A percentile compares a stretch with the other conserved stretches of the same genome.
phyloP scores from a whole-genome alignment of 371 early-diverging fungal genomes.

The Mortierella sp. region DNA sequence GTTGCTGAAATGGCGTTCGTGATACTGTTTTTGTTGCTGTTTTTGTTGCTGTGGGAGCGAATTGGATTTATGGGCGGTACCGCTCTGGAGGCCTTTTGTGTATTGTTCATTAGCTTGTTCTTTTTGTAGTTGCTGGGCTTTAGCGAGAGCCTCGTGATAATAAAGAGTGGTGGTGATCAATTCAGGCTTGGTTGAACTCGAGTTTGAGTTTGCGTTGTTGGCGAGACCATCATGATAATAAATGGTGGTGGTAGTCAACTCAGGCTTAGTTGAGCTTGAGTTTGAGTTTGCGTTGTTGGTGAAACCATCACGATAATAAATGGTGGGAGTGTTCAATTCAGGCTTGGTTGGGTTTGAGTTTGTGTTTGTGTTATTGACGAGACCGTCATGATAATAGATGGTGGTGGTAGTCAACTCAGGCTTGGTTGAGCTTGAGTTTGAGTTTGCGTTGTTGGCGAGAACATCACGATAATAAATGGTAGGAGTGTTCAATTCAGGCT shows the following conservation, averaged over 20 bases:
- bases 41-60: neutral
- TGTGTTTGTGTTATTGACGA: neutral
- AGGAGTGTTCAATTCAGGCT: slow-evolving; percentile 3
- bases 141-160: slow-evolving; percentile 32
- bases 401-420: slow-evolving; percentile 12
- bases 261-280: no score
- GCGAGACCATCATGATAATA: no score
- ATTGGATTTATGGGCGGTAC: neutral
- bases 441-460: neutral
- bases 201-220: no score
- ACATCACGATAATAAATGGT: slow-evolving; percentile 38
- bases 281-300: no score
- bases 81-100: neutral
- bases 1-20: slow-evolving; percentile 10
- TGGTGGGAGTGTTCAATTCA: no score
- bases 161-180: slow-evolving; percentile 23
- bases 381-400: slow-evolving; percentile 34
- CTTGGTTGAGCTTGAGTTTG: neutral
- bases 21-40: neutral
- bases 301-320: no score
- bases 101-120: slow-evolving; percentile 13
- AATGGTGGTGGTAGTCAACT: no score
- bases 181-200: neutral
- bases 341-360: no score
- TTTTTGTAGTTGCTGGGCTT: slow-evolving; percentile 14